phyloP scores from a whole-genome alignment of 1,139 yeast species.

The Taphrina wiesneri region DNA sequence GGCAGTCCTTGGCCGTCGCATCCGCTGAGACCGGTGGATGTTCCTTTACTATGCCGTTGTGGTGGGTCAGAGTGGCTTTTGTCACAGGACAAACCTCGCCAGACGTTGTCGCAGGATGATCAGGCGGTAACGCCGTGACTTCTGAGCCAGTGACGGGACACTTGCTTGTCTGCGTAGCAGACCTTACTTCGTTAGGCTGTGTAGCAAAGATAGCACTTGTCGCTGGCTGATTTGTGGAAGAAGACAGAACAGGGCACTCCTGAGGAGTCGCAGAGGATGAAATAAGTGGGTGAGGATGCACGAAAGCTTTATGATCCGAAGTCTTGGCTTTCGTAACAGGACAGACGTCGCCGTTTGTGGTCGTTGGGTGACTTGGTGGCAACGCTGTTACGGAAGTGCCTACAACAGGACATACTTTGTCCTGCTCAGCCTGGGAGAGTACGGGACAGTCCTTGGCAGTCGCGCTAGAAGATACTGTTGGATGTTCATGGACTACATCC shows the following conservation, averaged over 20 bases:
- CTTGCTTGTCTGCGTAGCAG: background rate
- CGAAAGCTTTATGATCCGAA: constrained; percentile 21
- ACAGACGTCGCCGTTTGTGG: constrained; percentile 17
- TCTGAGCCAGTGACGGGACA: constrained; percentile 30
- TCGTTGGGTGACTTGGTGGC: constrained; percentile 27
- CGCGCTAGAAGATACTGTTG: constrained; percentile 7
- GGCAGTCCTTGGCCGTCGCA: constrained; percentile 24
- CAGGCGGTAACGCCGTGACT: constrained; percentile 25
- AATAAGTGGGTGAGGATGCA: constrained; percentile 14
- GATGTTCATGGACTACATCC: constrained; percentile 25
- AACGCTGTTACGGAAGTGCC: constrained; percentile 19
- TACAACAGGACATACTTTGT: constrained; percentile 28
- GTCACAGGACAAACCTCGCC: constrained; percentile 32
- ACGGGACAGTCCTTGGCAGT: constrained; percentile 33
- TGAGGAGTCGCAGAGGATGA: constrained; percentile 5
- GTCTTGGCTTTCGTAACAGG: constrained; percentile 27
- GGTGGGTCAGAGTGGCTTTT: constrained; percentile 24
- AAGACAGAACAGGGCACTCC: constrained; percentile 21
- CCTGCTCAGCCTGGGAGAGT: constrained; percentile 10
- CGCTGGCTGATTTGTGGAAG: background rate
- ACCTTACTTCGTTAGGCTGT: background rate
- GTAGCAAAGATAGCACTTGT: background rate
- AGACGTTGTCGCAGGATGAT: constrained; percentile 26
- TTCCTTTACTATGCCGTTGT: constrained; percentile 19
- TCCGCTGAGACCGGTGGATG: constrained; percentile 19